Evolutionary conservation across 768 basidiomycete genomes (phyloP).

Genomic region (Phylloporus rhodoxanthus): DNA sequence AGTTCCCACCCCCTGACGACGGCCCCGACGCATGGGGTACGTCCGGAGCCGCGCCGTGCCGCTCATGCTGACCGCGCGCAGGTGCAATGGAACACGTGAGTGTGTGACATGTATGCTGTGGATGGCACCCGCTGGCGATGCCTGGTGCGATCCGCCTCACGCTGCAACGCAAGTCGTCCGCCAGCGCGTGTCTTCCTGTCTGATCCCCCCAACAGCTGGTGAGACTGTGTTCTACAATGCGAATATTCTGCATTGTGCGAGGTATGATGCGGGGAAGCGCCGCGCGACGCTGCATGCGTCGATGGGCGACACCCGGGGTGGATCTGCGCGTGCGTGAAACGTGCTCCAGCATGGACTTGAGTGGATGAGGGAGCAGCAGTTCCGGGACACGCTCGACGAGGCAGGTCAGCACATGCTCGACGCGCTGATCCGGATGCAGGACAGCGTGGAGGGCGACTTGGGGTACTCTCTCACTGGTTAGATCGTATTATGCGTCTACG

Average conservation of each 20-base stretch:
- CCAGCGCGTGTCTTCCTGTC: too few species aligned
- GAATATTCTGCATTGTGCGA: slow-evolving; percentile 72
- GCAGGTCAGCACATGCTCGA: slow-evolving; percentile 49
- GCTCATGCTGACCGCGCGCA: slow-evolving; percentile 17
- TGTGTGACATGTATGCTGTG: background rate
- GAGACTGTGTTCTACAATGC: slow-evolving; percentile 78
- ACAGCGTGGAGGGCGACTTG: slow-evolving; percentile 34
- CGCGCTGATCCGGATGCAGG: slow-evolving; percentile 51
- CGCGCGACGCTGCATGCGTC: slow-evolving; percentile 68
- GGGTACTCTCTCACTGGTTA: slow-evolving; percentile 48
- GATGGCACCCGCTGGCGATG: slow-evolving; percentile 39
- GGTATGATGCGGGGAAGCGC: slow-evolving; percentile 44
- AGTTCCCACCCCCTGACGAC: slow-evolving; percentile 77
- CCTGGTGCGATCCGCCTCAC: slow-evolving; percentile 55
- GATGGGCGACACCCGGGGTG: slow-evolving; percentile 59
- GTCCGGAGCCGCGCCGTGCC: background rate
- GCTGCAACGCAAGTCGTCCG: slow-evolving; percentile 43
- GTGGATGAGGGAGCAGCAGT: slow-evolving; percentile 59
- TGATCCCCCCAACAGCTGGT: slow-evolving; percentile 40
- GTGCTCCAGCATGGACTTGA: slow-evolving; percentile 67
- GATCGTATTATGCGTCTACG: background rate
- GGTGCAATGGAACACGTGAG: slow-evolving; percentile 82
- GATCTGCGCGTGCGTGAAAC: slow-evolving; percentile 59
- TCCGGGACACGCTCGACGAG: slow-evolving; percentile 41
- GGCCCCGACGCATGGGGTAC: slow-evolving; percentile 56